phyloP scores from a whole-genome alignment of 495 filamentous ascomycete species.

The Antarctomyces pellizariae region DNA sequence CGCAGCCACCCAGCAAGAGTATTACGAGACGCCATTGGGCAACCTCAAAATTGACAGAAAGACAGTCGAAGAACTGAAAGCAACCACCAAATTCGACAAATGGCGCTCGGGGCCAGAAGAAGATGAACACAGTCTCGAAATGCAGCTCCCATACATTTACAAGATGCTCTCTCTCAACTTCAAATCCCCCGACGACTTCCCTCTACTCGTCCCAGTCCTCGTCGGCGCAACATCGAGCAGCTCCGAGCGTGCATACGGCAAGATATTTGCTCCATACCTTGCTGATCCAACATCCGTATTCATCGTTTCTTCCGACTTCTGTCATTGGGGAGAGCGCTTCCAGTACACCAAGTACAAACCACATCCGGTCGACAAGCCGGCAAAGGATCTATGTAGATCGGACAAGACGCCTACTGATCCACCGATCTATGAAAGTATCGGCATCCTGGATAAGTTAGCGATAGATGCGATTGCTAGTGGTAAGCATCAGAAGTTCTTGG shows the following conservation, averaged over 20 bases:
- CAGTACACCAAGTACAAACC: constrained; percentile 72
- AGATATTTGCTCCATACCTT: constrained; percentile 56
- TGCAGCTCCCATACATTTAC: constrained; percentile 89
- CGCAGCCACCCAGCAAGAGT: constrained; percentile 48
- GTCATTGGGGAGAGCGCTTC: constrained; percentile 84
- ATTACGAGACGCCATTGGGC: constrained; percentile 73
- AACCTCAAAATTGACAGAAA: constrained; percentile 47
- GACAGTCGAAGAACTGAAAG: constrained; percentile 36
- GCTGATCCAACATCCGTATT: constrained; percentile 56
- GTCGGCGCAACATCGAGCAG: constrained; percentile 47
- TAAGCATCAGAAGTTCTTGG: constrained; percentile 39
- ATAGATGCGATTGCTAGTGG: constrained; percentile 70
- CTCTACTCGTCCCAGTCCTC: constrained; percentile 66
- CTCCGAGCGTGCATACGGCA: constrained; percentile 46
- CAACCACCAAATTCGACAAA: constrained; percentile 43
- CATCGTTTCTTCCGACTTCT: constrained; percentile 84
- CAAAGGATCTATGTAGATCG: constrained; percentile 14
- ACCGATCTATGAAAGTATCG: constrained; percentile 69
- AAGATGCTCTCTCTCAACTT: constrained; percentile 44
- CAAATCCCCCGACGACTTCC: constrained; percentile 25
- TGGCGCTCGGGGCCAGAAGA: constrained; percentile 51
- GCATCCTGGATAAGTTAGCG: constrained; percentile 49
- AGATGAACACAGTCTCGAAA: constrained; percentile 85
- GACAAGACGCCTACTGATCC: constrained; percentile 23
- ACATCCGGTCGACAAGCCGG: too few species aligned